Percentiles rank a stretch among this genome's conserved stretches.
Conservation (phyloP, 768 basidiomycete genomes). For the Cystobasidium ongulense region DNA sequence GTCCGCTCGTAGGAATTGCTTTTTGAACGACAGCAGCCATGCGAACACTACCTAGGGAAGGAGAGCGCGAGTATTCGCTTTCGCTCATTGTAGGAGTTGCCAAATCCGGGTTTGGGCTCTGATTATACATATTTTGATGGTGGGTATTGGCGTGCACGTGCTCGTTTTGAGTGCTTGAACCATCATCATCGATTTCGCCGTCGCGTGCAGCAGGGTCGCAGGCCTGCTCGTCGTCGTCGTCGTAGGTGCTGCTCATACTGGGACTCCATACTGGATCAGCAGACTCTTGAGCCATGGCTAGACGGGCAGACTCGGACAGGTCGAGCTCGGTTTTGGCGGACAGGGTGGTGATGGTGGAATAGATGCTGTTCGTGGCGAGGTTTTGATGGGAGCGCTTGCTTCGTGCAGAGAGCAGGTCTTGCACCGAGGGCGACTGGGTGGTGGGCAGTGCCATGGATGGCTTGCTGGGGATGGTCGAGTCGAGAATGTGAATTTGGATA, state of each 20-base stretch:
- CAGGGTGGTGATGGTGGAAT: slow-evolving; percentile 5
- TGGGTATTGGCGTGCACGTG: neutral
- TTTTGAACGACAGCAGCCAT: neutral
- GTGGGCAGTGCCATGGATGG: neutral
- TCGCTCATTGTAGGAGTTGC: slow-evolving; percentile 13
- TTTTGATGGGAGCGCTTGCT: slow-evolving; percentile 10
- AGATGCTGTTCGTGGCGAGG: slow-evolving; percentile 5
- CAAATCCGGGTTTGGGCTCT: neutral
- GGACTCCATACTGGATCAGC: slow-evolving; percentile 16
- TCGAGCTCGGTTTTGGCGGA: slow-evolving; percentile 14
- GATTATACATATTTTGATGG: neutral
- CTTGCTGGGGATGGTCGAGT: neutral
- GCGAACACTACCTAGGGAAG: neutral
- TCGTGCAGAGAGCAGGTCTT: slow-evolving; percentile 28
- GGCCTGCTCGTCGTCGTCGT: neutral
- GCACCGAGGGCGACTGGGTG: slow-evolving; percentile 16
- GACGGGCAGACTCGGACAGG: slow-evolving; percentile 4
- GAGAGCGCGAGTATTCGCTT: slow-evolving; percentile 9
- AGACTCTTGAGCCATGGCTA: slow-evolving; percentile 25
- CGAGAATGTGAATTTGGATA: neutral
- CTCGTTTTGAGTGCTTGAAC: neutral
- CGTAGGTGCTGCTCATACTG: slow-evolving; percentile 4
- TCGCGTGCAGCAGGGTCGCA: neutral
- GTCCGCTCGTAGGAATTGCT: neutral
- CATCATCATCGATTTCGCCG: neutral